Evolutionary conservation across 2,329 filamentous ascomycete species (phyloP).

Genomic region (Aspergillus sp.): DNA sequence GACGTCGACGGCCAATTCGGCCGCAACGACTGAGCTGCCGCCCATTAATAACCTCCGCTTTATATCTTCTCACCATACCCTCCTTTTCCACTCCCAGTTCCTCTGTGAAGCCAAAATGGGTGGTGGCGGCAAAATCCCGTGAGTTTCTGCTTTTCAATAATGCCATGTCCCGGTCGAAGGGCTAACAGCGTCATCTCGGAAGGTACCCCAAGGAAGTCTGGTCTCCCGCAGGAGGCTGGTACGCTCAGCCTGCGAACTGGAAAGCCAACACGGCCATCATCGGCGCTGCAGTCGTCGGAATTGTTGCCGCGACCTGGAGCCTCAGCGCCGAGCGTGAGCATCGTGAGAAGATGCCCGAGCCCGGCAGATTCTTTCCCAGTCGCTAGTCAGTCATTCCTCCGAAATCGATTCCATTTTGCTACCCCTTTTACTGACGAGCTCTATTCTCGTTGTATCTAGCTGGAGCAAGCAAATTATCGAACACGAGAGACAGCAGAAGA

Average conservation of each 20-base stretch:
- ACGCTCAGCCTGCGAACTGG: conserved; percentile 91
- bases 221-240: conserved; percentile 98
- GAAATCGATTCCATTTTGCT: conserved; percentile 1
- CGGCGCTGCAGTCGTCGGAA: conserved; percentile 59
- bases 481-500: conserved; percentile 51
- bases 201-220: conserved; percentile 99
- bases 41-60: background rate
- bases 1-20: conserved; percentile 26
- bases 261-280: conserved; percentile 80
- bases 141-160: conserved; percentile 22
- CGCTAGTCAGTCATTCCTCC: conserved; percentile 59
- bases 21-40: conserved; percentile 20
- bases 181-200: conserved; percentile 20
- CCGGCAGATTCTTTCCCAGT: conserved; percentile 73
- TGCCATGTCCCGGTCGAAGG: conserved; percentile 19
- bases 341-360: conserved; percentile 68
- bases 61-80: conserved; percentile 10
- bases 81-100: conserved; percentile 14
- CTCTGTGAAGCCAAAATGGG: conserved; percentile 45
- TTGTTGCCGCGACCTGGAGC: conserved; percentile 62
- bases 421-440: conserved; percentile 9
- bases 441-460: conserved; percentile 33
- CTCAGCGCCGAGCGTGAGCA: conserved; percentile 67
- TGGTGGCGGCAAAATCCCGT: conserved; percentile 74
- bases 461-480: conserved; percentile 68